phyloP scores from a whole-genome alignment of 768 basidiomycete species.

The Pleurotus platypus region DNA sequence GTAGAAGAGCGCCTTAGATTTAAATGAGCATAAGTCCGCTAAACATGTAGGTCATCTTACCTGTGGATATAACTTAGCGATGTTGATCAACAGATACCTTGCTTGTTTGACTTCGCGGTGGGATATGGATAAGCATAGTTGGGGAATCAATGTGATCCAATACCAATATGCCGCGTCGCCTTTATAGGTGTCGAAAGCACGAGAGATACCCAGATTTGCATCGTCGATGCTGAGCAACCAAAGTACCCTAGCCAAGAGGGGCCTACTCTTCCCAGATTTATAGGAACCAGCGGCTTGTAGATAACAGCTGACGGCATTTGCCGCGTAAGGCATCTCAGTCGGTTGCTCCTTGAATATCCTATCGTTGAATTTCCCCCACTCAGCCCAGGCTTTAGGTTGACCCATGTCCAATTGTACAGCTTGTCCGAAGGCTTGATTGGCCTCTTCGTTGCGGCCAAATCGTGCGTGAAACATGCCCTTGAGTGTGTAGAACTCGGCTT shows the following conservation, averaged over 20 bases:
- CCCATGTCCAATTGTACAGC: slow-evolving; percentile 95
- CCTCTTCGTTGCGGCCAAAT: slow-evolving; percentile 82
- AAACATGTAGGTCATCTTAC: slow-evolving; percentile 34
- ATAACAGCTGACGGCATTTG: slow-evolving; percentile 94
- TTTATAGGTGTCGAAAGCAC: slow-evolving; percentile 91
- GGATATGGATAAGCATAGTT: slow-evolving; percentile 84
- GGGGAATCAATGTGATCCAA: slow-evolving; percentile 97
- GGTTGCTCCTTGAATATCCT: slow-evolving; percentile 87
- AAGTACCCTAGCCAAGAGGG: slow-evolving; percentile 86
- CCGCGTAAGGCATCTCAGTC: slow-evolving; percentile 69
- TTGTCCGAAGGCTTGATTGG: slow-evolving; percentile 87
- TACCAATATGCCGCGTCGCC: slow-evolving; percentile 98
- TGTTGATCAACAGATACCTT: slow-evolving; percentile 79
- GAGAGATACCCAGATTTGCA: slow-evolving; percentile 58
- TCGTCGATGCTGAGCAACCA: slow-evolving; percentile 97
- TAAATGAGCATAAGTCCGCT: neutral
- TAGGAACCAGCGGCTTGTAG: slow-evolving; percentile 95
- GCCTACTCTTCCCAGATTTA: slow-evolving; percentile 90
- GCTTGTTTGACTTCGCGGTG: slow-evolving; percentile 94
- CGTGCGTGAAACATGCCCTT: slow-evolving; percentile 99
- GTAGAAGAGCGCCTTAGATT: slow-evolving; percentile 85
- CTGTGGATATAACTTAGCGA: slow-evolving; percentile 93
- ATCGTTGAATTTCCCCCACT: slow-evolving; percentile 96
- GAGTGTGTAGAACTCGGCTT: slow-evolving; percentile 97
- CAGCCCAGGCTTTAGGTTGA: slow-evolving; percentile 96